Evolutionary conservation across 768 basidiomycete genomes (phyloP).

Genomic region (Mrakia hoshinonis): DNA sequence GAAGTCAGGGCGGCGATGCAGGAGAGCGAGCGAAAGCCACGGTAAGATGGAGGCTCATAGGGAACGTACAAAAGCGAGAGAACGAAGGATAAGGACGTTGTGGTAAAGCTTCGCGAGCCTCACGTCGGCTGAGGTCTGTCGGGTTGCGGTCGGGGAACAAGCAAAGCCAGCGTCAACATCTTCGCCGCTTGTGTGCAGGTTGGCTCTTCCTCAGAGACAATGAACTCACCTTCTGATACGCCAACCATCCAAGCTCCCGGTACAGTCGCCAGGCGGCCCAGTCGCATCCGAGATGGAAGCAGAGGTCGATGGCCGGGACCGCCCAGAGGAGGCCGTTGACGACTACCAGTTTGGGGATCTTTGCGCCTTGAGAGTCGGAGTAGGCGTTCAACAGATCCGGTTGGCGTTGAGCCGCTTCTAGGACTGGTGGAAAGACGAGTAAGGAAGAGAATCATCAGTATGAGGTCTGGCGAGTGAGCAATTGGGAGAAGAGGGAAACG

Average conservation of each 20-base stretch:
- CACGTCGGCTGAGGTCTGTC: constrained; percentile 2
- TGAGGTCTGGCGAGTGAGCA: background rate
- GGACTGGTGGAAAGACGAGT: background rate
- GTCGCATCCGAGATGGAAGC: constrained; percentile 1
- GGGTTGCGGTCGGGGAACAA: too few relatives aligned
- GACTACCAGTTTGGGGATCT: background rate
- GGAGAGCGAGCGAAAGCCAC: too few relatives aligned
- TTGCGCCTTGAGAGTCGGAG: background rate
- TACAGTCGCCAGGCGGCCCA: background rate
- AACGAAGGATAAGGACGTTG: background rate
- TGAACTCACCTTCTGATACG: background rate
- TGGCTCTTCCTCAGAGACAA: background rate
- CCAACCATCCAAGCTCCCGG: background rate
- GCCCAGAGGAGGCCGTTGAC: background rate
- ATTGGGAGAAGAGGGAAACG: background rate
- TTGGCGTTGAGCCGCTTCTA: background rate
- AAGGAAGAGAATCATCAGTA: background rate
- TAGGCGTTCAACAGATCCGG: background rate
- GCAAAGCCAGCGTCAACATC: too few relatives aligned
- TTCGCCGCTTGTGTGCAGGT: too few relatives aligned
- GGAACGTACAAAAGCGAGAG: background rate
- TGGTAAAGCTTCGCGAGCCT: background rate
- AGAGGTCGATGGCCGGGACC: background rate
- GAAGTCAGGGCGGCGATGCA: background rate
- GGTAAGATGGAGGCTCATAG: too few relatives aligned